Conservation (phyloP, 106 monocot species). For the Ottelia alismoides region DNA sequence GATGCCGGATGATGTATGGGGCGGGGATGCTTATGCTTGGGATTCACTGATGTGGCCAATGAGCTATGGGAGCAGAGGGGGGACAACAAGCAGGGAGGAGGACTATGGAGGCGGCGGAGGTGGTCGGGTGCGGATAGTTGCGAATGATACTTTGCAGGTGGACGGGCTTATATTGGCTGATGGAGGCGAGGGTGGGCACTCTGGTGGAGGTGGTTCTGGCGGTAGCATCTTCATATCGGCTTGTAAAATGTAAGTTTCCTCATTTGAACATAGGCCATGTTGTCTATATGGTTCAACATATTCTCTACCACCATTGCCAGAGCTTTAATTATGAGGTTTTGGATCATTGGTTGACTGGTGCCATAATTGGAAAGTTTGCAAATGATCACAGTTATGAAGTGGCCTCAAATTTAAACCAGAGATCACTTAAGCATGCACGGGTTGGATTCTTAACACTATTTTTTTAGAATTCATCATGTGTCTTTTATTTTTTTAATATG, state of each 20-base stretch:
- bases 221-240: constrained; percentile 74
- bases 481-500: no score
- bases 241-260: constrained; percentile 53
- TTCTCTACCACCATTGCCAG: no score
- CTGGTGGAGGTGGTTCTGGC: constrained; percentile 74
- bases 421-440: no score
- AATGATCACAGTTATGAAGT: no score
- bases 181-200: constrained; percentile 55
- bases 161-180: constrained; percentile 53
- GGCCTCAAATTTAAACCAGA: no score
- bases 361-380: no score
- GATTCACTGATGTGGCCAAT: constrained; percentile 39
- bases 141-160: constrained; percentile 35
- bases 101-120: constrained; percentile 94
- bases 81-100: constrained; percentile 67
- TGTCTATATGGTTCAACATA: no score
- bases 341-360: no score
- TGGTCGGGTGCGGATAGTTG: constrained; percentile 43
- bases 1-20: constrained; percentile 86
- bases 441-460: no score
- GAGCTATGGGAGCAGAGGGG: constrained; percentile 83
- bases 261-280: no score
- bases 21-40: constrained; percentile 93
- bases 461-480: no score
- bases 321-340: no score